These are phyloP conservation scores for Komagataella populi DNA, from an alignment of 805 yeast genomes.

Conservation along the genomic window DNA sequence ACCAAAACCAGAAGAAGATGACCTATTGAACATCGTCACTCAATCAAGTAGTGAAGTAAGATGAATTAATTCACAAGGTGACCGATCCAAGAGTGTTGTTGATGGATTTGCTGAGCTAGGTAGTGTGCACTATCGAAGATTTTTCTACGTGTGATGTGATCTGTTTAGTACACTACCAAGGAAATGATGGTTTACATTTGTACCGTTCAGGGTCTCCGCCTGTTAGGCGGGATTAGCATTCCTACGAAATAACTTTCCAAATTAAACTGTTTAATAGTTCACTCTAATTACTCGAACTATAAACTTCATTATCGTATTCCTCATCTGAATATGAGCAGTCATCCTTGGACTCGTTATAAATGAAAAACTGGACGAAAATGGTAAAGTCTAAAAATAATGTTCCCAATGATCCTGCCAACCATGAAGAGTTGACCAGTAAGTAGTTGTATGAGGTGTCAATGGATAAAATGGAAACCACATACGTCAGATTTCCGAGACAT, in stretches of 20 bases:
- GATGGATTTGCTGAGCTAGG: neutral
- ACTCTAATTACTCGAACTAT: neutral
- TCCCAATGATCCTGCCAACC: constrained; percentile 89
- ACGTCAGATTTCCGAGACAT: constrained; percentile 84
- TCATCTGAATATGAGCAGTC: neutral
- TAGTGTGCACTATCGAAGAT: neutral
- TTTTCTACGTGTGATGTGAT: neutral
- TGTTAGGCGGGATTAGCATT: neutral
- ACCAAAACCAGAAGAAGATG: neutral
- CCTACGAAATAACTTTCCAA: neutral
- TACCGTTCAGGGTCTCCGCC: neutral
- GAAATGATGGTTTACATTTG: neutral
- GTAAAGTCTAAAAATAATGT: constrained; percentile 74
- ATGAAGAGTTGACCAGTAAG: constrained; percentile 69
- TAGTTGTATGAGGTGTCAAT: constrained; percentile 61
- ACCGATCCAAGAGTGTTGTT: neutral
- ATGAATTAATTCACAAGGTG: neutral
- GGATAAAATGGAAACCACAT: constrained; percentile 72
- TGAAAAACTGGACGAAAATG: constrained; percentile 76
- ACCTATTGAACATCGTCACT: neutral
- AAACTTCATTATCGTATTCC: neutral
- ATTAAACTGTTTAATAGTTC: neutral
- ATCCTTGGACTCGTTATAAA: constrained; percentile 33
- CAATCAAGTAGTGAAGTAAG: neutral
- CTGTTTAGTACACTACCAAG: neutral